These are phyloP conservation scores for Colletotrichum karsti DNA, from an alignment of 2,329 filamentous ascomycete genomes.

Conservation along the genomic window DNA sequence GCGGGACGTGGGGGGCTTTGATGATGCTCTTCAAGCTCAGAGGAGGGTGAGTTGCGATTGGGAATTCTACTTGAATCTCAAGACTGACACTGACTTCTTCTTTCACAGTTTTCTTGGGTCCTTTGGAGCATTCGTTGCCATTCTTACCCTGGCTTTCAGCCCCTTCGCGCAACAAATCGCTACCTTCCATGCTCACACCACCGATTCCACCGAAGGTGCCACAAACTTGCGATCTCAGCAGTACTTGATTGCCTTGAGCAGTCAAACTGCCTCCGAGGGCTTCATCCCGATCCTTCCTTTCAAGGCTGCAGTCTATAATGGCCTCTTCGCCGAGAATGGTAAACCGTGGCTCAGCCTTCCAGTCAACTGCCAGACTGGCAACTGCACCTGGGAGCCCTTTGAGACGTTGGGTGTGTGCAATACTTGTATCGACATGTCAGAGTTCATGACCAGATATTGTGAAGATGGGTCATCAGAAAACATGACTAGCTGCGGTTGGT, in stretches of 20 bases:
- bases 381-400: constrained; percentile 34
- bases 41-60: constrained; percentile 36
- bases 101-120: constrained; percentile 35
- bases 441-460: constrained; percentile 38
- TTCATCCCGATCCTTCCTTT: constrained; percentile 42
- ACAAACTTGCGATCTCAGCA: constrained; percentile 36
- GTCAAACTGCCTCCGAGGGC: constrained; percentile 31
- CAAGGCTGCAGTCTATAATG: constrained; percentile 43
- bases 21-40: constrained; percentile 35
- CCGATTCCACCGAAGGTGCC: constrained; percentile 31
- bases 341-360: constrained; percentile 31
- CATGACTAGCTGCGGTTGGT: constrained; percentile 38
- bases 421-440: constrained; percentile 32
- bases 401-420: constrained; percentile 32
- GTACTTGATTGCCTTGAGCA: constrained; percentile 37
- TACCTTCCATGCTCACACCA: constrained; percentile 35
- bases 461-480: constrained; percentile 8
- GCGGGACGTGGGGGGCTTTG: constrained; percentile 39
- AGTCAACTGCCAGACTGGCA: constrained; percentile 28
- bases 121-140: constrained; percentile 37
- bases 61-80: no score
- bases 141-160: constrained; percentile 37
- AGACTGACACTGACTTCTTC: not conserved
- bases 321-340: constrained; percentile 42
- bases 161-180: constrained; percentile 43